A percentile compares a stretch with the other conserved stretches of the same genome.
Conservation (phyloP, 2,329 filamentous ascomycete species). For the Grosmannia penicillata region DNA sequence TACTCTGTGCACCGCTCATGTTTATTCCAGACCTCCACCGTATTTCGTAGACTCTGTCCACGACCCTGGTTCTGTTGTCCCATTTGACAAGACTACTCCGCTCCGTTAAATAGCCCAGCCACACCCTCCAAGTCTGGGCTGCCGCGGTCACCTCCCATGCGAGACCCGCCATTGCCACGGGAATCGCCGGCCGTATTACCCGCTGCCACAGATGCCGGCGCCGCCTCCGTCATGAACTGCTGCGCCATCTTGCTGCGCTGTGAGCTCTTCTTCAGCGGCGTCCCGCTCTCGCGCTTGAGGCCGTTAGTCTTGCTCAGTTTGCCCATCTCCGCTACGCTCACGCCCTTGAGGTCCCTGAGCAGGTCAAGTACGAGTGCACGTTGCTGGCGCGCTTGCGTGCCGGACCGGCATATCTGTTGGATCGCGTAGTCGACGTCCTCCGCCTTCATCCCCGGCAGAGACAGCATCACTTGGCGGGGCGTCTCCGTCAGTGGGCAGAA, state of each 20-base stretch:
- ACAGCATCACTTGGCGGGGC: conserved; percentile 61
- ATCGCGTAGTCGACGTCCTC: conserved; percentile 52
- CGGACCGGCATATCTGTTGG: conserved; percentile 41
- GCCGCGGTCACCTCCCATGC: conserved; percentile 14
- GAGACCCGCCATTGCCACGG: conserved; percentile 4
- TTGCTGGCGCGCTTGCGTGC: conserved; percentile 57
- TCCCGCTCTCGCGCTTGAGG: conserved; percentile 14
- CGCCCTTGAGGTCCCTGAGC: conserved; percentile 71
- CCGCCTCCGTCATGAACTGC: conserved; percentile 45
- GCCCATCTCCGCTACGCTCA: conserved; percentile 87
- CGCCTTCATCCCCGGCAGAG: conserved; percentile 60
- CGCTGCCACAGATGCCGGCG: conserved; percentile 14
- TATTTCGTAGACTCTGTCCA: no score
- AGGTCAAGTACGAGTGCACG: conserved; percentile 71
- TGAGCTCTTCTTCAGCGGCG: conserved; percentile 23
- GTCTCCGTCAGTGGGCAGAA: conserved; percentile 58
- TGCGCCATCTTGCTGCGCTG: conserved; percentile 46
- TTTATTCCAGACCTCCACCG: no score
- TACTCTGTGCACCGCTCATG: no score
- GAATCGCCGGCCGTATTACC: no score
- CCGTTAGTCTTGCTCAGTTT: conserved; percentile 50
- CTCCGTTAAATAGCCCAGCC: conserved; percentile 30
- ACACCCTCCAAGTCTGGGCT: conserved; percentile 41
- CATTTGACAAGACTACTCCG: neutral
- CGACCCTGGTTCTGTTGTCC: neutral